Percentiles rank a stretch among this genome's conserved stretches.
Conservation (phyloP, 495 filamentous ascomycete species). For the Aeminium ludgeri region DNA sequence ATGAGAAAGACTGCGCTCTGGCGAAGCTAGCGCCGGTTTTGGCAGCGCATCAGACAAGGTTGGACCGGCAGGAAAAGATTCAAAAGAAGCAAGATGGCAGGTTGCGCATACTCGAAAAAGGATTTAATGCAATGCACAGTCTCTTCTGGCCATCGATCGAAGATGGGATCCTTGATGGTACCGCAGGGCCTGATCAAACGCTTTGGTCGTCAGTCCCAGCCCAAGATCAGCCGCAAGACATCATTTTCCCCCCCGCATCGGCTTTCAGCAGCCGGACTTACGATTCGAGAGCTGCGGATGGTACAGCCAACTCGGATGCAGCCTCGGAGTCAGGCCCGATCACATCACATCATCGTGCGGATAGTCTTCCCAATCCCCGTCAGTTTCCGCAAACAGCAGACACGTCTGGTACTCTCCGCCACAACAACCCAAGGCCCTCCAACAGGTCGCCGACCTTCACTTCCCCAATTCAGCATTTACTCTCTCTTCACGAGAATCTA, state of each 20-base stretch:
- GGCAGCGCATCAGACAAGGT: conserved; percentile 36
- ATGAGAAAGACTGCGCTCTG: conserved; percentile 39
- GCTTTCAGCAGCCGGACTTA: too few species aligned
- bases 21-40: conserved; percentile 43
- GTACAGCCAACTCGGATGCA: too few species aligned
- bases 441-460: not conserved
- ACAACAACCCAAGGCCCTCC: too few species aligned
- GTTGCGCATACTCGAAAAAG: conserved; percentile 41
- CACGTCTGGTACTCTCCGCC: not conserved
- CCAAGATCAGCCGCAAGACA: too few species aligned
- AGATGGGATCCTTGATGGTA: not conserved
- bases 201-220: not conserved
- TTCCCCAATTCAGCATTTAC: conserved; percentile 35
- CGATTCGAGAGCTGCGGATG: too few species aligned
- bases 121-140: conserved; percentile 32
- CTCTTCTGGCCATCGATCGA: conserved; percentile 19
- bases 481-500: conserved; percentile 51
- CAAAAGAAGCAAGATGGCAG: conserved; percentile 40
- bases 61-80: conserved; percentile 39
- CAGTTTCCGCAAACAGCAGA: not conserved
- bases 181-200: not conserved
- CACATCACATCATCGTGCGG: too few species aligned
- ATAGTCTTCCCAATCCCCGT: too few species aligned
- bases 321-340: not conserved
- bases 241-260: not conserved